Evolutionary conservation across 2,329 filamentous ascomycete species (phyloP).

Genomic region (Botryotinia calthae): DNA sequence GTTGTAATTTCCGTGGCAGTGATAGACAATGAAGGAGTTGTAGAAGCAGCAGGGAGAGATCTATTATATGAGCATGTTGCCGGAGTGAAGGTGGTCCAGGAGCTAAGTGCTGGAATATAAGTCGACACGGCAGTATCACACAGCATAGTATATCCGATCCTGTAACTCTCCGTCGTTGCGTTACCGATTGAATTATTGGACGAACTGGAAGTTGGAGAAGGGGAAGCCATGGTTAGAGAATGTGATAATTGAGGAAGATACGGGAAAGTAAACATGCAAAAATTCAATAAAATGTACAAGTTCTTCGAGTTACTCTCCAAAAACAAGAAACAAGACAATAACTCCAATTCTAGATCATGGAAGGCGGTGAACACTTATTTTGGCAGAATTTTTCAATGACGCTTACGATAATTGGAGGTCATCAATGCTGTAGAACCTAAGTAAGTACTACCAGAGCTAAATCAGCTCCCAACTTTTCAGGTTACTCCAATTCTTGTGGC

Average conservation of each 20-base stretch:
- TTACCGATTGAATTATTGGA: neutral
- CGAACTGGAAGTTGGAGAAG: neutral
- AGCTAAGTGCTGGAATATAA: conserved; percentile 8
- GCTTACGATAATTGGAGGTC: neutral
- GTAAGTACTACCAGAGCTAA: neutral
- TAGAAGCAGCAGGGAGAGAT: neutral
- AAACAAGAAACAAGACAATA: conserved; percentile 1
- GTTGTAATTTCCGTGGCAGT: neutral
- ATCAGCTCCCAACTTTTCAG: neutral
- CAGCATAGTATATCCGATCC: conserved; percentile 13
- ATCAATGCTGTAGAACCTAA: neutral
- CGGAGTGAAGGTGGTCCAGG: conserved; percentile 16
- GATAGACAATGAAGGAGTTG: neutral
- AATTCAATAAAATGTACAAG: neutral
- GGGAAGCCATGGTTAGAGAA: neutral
- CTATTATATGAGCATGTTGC: conserved; percentile 14
- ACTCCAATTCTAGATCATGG: neutral
- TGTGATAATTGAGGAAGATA: neutral
- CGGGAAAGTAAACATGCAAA: neutral
- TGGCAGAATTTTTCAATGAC: conserved; percentile 11
- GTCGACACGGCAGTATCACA: conserved; percentile 13
- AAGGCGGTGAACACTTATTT: neutral
- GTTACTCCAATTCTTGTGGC: neutral
- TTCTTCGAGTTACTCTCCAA: neutral
- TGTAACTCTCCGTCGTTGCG: neutral